These are phyloP conservation scores for Aspergillus transmontanensis DNA, from an alignment of 2,329 filamentous ascomycete genomes.

Conservation along the genomic window DNA sequence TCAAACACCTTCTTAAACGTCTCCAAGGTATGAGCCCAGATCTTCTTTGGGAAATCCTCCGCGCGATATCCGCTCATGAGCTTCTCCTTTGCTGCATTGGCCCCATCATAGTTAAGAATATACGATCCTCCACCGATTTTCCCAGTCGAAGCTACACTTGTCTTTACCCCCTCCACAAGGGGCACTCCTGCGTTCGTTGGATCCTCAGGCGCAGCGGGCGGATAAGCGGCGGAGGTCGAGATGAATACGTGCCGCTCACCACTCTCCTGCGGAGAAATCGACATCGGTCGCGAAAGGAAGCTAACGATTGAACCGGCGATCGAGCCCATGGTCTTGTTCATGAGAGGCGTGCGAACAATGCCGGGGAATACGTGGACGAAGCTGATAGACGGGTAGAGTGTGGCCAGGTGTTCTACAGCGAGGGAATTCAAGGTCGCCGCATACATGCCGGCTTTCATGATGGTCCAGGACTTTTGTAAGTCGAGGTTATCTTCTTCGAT, in stretches of 20 bases:
- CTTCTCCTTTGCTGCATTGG: constrained; percentile 18
- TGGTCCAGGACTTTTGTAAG: constrained; percentile 15
- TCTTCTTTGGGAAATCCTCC: constrained; percentile 29
- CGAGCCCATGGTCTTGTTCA: constrained; percentile 29
- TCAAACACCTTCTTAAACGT: constrained; percentile 23
- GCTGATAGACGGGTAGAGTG: constrained; percentile 47
- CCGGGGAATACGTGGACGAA: constrained; percentile 55
- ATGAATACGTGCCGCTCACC: constrained; percentile 51
- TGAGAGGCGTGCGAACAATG: constrained; percentile 49
- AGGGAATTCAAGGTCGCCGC: constrained; percentile 50
- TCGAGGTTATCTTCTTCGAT: constrained; percentile 56
- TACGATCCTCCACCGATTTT: constrained; percentile 33
- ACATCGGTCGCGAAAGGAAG: constrained; percentile 16
- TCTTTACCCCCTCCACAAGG: constrained; percentile 16
- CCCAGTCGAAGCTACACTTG: constrained; percentile 27
- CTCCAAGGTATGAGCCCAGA: constrained; percentile 36
- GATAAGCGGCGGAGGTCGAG: constrained; percentile 41
- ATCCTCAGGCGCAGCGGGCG: constrained; percentile 12
- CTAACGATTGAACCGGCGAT: constrained; percentile 26
- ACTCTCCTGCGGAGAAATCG: constrained; percentile 36
- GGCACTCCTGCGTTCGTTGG: constrained; percentile 2
- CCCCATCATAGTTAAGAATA: constrained; percentile 28
- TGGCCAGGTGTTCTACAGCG: constrained; percentile 51
- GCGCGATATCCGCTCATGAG: constrained; percentile 31
- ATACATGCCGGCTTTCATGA: constrained; percentile 46